phyloP scores from a whole-genome alignment of 208 protist genomes.

The Crithidia expoeki region DNA sequence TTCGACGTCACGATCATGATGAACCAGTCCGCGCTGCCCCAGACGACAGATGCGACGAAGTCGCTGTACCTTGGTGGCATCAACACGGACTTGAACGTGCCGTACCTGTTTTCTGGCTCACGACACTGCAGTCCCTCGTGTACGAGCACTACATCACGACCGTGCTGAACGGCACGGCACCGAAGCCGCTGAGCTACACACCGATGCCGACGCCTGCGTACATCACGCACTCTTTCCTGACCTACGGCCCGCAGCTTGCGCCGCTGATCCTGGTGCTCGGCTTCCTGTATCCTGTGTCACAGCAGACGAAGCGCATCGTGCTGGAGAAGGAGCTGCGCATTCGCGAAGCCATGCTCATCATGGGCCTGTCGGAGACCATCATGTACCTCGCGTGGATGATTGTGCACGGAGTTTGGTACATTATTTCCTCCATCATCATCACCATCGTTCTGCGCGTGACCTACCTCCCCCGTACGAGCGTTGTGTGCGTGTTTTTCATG shows the following conservation, averaged over 20 bases:
- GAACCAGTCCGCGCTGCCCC: constrained; percentile 51
- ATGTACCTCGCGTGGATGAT: constrained; percentile 71
- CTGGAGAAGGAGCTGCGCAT: constrained; percentile 87
- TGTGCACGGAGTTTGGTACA: constrained; percentile 57
- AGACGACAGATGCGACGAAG: constrained; percentile 22
- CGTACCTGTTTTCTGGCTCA: constrained; percentile 59
- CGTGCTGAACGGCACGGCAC: constrained; percentile 18
- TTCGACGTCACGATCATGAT: constrained; percentile 56
- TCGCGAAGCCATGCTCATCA: constrained; percentile 85
- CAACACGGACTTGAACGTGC: constrained; percentile 23
- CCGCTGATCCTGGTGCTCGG: constrained; percentile 73
- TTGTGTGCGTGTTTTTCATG: constrained; percentile 57
- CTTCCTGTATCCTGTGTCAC: constrained; percentile 79
- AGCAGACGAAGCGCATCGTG: constrained; percentile 81
- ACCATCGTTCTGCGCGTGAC: constrained; percentile 61
- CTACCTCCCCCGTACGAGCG: constrained; percentile 51
- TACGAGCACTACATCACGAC: constrained; percentile 50
- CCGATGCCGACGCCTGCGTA: constrained; percentile 47
- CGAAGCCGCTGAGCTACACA: constrained; percentile 57
- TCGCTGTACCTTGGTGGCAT: constrained; percentile 41
- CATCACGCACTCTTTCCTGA: constrained; percentile 51
- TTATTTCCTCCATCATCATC: constrained; percentile 55
- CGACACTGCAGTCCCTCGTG: constrained; percentile 41
- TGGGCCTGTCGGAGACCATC: constrained; percentile 70
- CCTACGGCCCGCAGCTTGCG: constrained; percentile 42